A percentile compares a stretch with the other conserved stretches of the same genome.
Conservation (phyloP, 1,284 basidiomycete species). For the Ceratobasidium theobromae region DNA sequence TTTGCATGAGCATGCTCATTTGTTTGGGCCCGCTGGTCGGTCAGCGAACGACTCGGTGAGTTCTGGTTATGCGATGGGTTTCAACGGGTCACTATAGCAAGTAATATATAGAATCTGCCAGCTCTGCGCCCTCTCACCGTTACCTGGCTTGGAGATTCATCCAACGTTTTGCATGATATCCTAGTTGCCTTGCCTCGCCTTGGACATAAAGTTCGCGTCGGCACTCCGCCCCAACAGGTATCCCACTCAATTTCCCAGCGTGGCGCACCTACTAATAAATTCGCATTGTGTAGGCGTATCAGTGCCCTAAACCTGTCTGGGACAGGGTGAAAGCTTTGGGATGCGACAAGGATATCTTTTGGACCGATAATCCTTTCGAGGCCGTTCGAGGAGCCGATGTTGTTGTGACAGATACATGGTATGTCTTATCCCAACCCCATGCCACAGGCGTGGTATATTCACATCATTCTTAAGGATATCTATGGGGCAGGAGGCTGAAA, state of each 20-base stretch:
- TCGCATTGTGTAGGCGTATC: conserved; percentile 52
- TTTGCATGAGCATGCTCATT: conserved; percentile 70
- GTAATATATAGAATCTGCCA: conserved; percentile 41
- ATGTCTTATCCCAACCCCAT: conserved; percentile 39
- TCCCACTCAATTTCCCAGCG: neutral
- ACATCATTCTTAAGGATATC: conserved; percentile 68
- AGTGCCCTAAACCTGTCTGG: conserved; percentile 80
- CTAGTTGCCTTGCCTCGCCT: conserved; percentile 91
- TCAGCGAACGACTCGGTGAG: conserved; percentile 8
- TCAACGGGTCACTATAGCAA: neutral
- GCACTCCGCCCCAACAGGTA: conserved; percentile 61
- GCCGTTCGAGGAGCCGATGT: conserved; percentile 90
- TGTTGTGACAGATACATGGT: conserved; percentile 96
- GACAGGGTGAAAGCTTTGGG: conserved; percentile 67
- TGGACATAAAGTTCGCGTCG: conserved; percentile 84
- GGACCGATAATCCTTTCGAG: conserved; percentile 78
- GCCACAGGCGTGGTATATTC: neutral
- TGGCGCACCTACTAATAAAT: neutral
- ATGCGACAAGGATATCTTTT: conserved; percentile 71
- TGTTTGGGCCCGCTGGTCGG: conserved; percentile 47
- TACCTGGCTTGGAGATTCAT: conserved; percentile 93
- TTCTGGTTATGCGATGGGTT: neutral
- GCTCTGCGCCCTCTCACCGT: conserved; percentile 71
- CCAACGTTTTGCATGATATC: conserved; percentile 98
- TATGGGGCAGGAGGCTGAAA: conserved; percentile 98